Base-by-base conservation (phyloP, 2,329 filamentous ascomycete genomes). In the Diaporthe citrichinensis region DNA sequence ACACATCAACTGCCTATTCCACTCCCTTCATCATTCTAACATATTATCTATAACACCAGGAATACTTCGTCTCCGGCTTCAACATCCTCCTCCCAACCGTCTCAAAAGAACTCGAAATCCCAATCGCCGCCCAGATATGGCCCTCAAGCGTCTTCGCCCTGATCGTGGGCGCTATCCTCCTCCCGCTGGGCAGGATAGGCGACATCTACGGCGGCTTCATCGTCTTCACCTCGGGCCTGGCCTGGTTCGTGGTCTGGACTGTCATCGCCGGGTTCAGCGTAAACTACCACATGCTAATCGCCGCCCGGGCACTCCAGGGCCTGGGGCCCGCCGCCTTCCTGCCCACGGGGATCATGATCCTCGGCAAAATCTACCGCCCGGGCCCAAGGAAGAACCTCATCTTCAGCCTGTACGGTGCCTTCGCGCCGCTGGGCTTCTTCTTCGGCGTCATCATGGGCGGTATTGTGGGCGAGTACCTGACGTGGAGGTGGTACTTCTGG, bases 11-110 rank as follows among this genome's bases (percentile, higher is more conserved):
- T 25, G 17, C 15, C 17, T 15, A 31, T 14, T 25, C 4, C 23
- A 2, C 2, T 15, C 20, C 36, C n/a, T 1, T 36, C 7, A 31
- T 51, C 9, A 59, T 17, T 57, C 65, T 71, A n/a, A 74, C 28
- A 53, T 12, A 2, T 23, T 8, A 14, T 39, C 36, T 12, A n/a
- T 25, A 9, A 31, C 5, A 15, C 74, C 80, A 91, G 87, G 94
- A 96, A 84, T 96, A 93, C 83, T 94, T 93, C 81, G 90, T 96
- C 69, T 94, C 92, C 62, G 95, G 95, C 44, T 97, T 96, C 82
- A 90, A 89, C 76, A 93, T 93, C 78, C 90, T 96, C 36, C 83
- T 96, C 0, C 94, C 94, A 0, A 90, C 90, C 0, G 82, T 97
- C 4, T 86, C 91, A 15, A 81, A 83, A 15, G 88, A 90, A 1